Evolutionary conservation across 352 stramenopile species (phyloP).

Genomic region (Globisporangium heterothallicum): DNA sequence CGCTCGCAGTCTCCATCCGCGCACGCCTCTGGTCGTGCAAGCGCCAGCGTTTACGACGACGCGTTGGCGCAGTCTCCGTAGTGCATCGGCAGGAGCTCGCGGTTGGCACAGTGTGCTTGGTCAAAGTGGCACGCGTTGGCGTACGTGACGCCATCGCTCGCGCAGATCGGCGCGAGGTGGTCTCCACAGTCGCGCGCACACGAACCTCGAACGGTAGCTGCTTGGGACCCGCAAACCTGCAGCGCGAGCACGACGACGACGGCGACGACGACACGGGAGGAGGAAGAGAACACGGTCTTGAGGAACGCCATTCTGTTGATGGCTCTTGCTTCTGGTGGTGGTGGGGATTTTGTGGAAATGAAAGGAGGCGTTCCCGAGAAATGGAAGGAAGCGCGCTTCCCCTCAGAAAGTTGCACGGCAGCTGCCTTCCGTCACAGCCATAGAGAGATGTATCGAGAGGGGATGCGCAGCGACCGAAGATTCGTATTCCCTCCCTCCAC

Average conservation of each 20-base stretch:
- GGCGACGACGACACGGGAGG: too few species aligned
- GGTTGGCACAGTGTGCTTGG: neutral
- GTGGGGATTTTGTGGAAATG: neutral
- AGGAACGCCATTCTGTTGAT: neutral
- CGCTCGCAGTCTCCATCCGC: too few species aligned
- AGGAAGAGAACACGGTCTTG: neutral
- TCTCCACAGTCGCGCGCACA: neutral
- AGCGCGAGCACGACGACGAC: neutral
- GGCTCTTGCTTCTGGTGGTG: neutral
- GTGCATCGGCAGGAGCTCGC: neutral
- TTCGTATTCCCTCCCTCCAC: too few species aligned
- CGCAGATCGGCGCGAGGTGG: slow-evolving; percentile 2
- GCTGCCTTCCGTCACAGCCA: too few species aligned
- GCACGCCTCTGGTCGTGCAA: too few species aligned
- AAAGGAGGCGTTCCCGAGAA: too few species aligned
- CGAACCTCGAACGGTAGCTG: neutral
- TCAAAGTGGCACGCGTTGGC: slow-evolving; percentile 1
- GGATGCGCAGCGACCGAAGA: too few species aligned
- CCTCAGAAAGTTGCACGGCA: too few species aligned
- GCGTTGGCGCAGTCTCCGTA: neutral
- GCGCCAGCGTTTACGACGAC: neutral
- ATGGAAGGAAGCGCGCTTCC: too few species aligned
- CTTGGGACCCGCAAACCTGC: too few species aligned
- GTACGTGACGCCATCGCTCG: slow-evolving; percentile 5
- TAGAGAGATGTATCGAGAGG: too few species aligned